Evolutionary conservation across 2,329 filamentous ascomycete genomes (phyloP), one percentile per base, ranked within the genome.

Genomic region (Nothophoma quercina): DNA sequence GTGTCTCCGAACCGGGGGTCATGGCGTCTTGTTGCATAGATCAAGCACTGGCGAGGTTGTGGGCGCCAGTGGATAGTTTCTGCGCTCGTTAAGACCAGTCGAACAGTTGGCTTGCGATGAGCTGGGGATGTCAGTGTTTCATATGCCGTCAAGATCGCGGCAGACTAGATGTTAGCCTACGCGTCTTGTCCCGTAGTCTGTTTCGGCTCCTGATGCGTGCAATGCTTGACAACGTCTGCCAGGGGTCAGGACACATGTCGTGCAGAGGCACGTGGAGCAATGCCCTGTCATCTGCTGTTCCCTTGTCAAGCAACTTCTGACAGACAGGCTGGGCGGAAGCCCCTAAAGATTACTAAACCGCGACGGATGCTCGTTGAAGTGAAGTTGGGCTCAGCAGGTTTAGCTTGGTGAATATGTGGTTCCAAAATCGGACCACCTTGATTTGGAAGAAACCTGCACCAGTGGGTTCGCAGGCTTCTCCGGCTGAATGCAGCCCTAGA

Each of bases 71-170:
- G 5, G 12, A 15, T 16, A 33, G 12, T 42, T 25, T 41, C 18
- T 44, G 26, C n/a, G 32, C 10, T 41, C n/a, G 23, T 38, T 18
- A 12, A 46, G 50, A 33, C 25, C 23, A 29, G 25, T 45, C 10
- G 26, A 25, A 38, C 41, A 47, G 40, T 29, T 29, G 19, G 29
- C 40, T 23, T n/a, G 25, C 23, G 23, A 29, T 18, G 19, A 22
- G 23, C 15, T 55, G 58, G 32, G 52, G 32, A 42, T 62, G 59
- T 64, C 58, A 58, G 50, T 55, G 65, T 68, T 67, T 68, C 64
- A 65, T 23, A 38, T 47, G 39, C 22, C 38, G 38, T 49, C 25
- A 40, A 36, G 53, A 40, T 57, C 44, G 56, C 53, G 33, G 48
- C 51, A 39, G 25, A 45, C 50, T 59, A 60, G 62, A 57, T 61